Percentiles rank a stretch among this genome's conserved stretches.
phyloP scores from a whole-genome alignment of 805 yeast genomes.

The Scheffersomyces lignosus region DNA sequence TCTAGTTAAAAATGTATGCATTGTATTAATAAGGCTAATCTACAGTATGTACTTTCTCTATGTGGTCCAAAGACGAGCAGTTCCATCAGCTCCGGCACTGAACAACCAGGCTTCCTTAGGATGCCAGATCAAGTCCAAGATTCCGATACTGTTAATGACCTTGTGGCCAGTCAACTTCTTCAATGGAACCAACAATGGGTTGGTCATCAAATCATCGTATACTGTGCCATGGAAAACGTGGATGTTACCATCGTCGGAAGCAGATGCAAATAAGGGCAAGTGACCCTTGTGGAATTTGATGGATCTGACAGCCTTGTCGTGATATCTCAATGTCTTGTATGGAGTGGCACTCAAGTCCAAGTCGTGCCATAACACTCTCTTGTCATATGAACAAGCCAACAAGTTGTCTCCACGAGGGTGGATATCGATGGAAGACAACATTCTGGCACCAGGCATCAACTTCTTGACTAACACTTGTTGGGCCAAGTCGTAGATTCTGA shows the following conservation, averaged over 20 bases:
- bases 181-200: slow-evolving; percentile 93
- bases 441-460: slow-evolving; percentile 91
- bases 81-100: slow-evolving; percentile 95
- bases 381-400: slow-evolving; percentile 89
- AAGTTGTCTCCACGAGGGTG: slow-evolving; percentile 97
- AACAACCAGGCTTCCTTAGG: slow-evolving; percentile 98
- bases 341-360: slow-evolving; percentile 86
- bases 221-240: slow-evolving; percentile 97
- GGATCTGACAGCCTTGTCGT: slow-evolving; percentile 88
- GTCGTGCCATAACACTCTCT: slow-evolving; percentile 97
- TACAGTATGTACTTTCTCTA: slow-evolving; percentile 12
- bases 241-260: slow-evolving; percentile 89
- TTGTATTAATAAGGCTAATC: neutral
- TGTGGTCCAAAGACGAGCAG: slow-evolving; percentile 97
- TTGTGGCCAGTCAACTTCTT: slow-evolving; percentile 92
- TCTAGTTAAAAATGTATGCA: too few relatives aligned
- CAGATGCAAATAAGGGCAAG: slow-evolving; percentile 89
- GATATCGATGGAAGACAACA: slow-evolving; percentile 88
- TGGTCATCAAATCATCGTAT: slow-evolving; percentile 91
- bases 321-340: slow-evolving; percentile 92
- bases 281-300: slow-evolving; percentile 83
- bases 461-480: slow-evolving; percentile 83
- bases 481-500: slow-evolving; percentile 86
- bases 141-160: slow-evolving; percentile 77
- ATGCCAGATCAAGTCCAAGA: slow-evolving; percentile 88